phyloP scores from a whole-genome alignment of 1,284 basidiomycete species.

The Cutaneotrichosporon mucoides region DNA sequence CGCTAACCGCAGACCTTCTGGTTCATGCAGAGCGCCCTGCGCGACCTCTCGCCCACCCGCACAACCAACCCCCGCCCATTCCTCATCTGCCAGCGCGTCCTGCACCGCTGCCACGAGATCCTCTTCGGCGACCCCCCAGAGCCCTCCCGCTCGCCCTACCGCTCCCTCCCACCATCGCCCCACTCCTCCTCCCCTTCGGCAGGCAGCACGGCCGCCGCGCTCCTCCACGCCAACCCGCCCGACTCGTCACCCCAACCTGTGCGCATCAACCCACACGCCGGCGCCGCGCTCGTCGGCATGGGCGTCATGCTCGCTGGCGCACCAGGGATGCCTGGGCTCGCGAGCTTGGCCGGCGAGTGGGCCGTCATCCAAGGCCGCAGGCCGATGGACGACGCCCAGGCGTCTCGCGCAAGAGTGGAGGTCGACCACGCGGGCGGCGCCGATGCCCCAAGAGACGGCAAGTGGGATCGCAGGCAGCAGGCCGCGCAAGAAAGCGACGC shows the following conservation, averaged over 20 bases:
- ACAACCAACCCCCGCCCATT: conserved; percentile 72
- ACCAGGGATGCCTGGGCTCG: conserved; percentile 71
- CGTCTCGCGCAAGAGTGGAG: conserved; percentile 40
- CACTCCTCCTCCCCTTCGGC: conserved; percentile 16
- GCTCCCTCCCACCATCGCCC: conserved; percentile 53
- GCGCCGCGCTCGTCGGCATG: conserved; percentile 79
- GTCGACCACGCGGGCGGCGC: conserved; percentile 41
- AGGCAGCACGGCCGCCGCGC: neutral
- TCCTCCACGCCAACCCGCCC: neutral
- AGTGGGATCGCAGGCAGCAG: conserved; percentile 2
- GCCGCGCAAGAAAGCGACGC: conserved; percentile 32
- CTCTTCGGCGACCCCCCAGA: conserved; percentile 86
- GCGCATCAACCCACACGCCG: conserved; percentile 67
- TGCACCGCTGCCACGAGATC: conserved; percentile 92
- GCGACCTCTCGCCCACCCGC: conserved; percentile 66
- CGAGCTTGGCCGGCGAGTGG: conserved; percentile 69
- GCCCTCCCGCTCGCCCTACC: conserved; percentile 60
- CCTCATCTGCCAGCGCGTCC: conserved; percentile 82
- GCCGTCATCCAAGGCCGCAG: conserved; percentile 79
- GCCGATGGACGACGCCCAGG: conserved; percentile 40
- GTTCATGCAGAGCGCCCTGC: conserved; percentile 95
- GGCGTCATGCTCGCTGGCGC: conserved; percentile 73
- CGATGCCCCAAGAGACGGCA: conserved; percentile 29
- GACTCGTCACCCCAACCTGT: conserved; percentile 30
- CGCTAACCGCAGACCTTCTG: conserved; percentile 70